phyloP scores from a whole-genome alignment of 2,329 filamentous ascomycete genomes.

The Zymoseptoria tritici region DNA sequence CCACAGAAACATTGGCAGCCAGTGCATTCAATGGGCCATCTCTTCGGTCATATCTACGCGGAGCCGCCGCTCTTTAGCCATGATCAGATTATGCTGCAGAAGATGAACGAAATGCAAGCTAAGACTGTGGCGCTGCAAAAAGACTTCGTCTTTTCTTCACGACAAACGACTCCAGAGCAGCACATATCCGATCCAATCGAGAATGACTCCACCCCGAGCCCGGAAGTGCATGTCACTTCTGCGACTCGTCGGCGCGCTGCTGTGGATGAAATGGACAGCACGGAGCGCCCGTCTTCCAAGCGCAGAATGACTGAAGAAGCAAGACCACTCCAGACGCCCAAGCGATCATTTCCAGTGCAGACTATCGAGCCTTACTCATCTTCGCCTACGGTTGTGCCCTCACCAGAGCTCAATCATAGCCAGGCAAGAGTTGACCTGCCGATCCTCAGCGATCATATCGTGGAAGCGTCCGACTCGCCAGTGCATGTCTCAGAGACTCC shows the following conservation, averaged over 20 bases:
- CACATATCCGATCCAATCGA: neutral
- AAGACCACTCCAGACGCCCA: neutral
- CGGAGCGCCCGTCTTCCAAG: neutral
- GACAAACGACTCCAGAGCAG: neutral
- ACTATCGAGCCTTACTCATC: neutral
- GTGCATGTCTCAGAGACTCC: neutral
- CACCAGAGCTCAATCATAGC: neutral
- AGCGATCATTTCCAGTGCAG: neutral
- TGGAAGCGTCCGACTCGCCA: neutral
- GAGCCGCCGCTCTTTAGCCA: conserved; percentile 51
- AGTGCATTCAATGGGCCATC: conserved; percentile 52
- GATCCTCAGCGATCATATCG: neutral
- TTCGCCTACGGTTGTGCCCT: neutral
- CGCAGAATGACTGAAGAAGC: neutral
- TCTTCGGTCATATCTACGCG: conserved; percentile 66
- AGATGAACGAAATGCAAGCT: conserved; percentile 2
- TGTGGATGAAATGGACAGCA: neutral
- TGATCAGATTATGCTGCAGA: conserved; percentile 52
- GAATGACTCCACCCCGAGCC: neutral
- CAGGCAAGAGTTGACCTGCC: neutral
- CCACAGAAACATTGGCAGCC: conserved; percentile 52
- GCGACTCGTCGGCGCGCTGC: neutral
- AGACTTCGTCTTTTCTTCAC: neutral
- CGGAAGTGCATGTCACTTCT: neutral
- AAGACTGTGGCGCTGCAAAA: neutral